Base-by-base conservation (phyloP, 2,329 filamentous ascomycete species). In the Phyllosticta capitalensis region DNA sequence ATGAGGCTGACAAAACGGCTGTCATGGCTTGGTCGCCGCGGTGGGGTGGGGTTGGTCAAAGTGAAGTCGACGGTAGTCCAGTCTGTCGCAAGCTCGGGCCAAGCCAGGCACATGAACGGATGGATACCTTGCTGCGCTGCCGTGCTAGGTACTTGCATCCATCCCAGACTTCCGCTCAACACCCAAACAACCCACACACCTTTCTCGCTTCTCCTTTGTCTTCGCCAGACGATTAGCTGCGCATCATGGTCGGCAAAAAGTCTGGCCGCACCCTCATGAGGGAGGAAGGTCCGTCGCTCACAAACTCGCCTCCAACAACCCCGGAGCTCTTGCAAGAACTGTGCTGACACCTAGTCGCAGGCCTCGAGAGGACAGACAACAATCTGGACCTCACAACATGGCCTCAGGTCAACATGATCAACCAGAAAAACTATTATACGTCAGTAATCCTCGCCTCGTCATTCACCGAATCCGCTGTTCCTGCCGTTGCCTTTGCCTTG, bases 381-480 rank as follows among this genome's bases (percentile, higher is more conserved):
- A 92, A 92, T 76, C 92, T 99, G 87, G 94, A 92, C 71, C 84
- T 94, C 70, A 89, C 91, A 54, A 95, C 83, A 72, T 99, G 94
- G 92, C 92, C 94, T 9, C 88, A 94, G 69, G 86, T 96, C 61
- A 82, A 84, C 51, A 90, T 94, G 68, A 99, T 99, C 75, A 99
- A 99, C 72, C 94, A 99, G 74, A 99, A 99, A 79, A 99, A 99
- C 74, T 99, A 99, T 75, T 96, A 96, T 74, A 96, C 92, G 90
- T 94, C 81, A 63, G 85, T 62, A 53, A 50, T 30, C 30, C 50
- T 33, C 50, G 14, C 19, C 17, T 57, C 53, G 24, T 45, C 10
- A 21, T 52, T 7, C 33, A 12, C 33, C 33, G 33, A 38, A 12
- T 45, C 14, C 38, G 38, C 38, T n/a, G 2, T n/a, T n/a, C n/a